phyloP scores from a whole-genome alignment of 1,139 yeast genomes.

The Casaregolazyma suthepensis region DNA sequence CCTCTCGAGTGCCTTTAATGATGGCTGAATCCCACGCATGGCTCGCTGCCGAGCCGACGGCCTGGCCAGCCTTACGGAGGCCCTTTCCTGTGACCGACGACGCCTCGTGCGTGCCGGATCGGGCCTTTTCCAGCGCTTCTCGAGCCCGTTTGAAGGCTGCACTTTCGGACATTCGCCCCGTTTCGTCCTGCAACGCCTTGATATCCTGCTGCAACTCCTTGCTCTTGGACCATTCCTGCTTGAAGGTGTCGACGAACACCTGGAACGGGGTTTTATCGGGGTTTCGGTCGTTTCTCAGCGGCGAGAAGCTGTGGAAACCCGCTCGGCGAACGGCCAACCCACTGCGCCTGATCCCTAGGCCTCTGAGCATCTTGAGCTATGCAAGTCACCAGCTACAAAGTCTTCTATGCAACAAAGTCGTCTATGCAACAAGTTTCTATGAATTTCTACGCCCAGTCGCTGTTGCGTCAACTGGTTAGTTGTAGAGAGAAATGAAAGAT shows the following conservation, averaged over 20 bases:
- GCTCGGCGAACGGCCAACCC: not conserved
- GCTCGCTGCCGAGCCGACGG: conserved; percentile 81
- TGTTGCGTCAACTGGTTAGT: no score
- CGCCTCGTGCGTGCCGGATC: conserved; percentile 32
- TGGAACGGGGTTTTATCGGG: conserved; percentile 69
- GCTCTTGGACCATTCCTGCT: conserved; percentile 83
- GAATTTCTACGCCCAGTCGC: no score
- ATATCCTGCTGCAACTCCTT: conserved; percentile 86
- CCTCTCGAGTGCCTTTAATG: conserved; percentile 78
- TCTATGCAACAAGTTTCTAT: no score
- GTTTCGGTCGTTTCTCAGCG: not conserved
- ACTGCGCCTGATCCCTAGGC: not conserved
- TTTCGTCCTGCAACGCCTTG: conserved; percentile 92
- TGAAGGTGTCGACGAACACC: conserved; percentile 90
- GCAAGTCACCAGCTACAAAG: not conserved
- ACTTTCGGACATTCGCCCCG: conserved; percentile 90
- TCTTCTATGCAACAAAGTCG: no score
- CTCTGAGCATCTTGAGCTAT: conserved; percentile 6
- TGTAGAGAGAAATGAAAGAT: not conserved
- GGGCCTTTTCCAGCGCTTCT: conserved; percentile 87
- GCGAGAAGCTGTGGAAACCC: not conserved
- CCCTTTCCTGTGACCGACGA: conserved; percentile 76
- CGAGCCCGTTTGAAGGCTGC: conserved; percentile 91
- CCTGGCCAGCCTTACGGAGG: conserved; percentile 86
- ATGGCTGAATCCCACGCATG: conserved; percentile 97